Base-by-base conservation (phyloP, 1,139 yeast species). In the Yamadazyma atmosphaerica region DNA sequence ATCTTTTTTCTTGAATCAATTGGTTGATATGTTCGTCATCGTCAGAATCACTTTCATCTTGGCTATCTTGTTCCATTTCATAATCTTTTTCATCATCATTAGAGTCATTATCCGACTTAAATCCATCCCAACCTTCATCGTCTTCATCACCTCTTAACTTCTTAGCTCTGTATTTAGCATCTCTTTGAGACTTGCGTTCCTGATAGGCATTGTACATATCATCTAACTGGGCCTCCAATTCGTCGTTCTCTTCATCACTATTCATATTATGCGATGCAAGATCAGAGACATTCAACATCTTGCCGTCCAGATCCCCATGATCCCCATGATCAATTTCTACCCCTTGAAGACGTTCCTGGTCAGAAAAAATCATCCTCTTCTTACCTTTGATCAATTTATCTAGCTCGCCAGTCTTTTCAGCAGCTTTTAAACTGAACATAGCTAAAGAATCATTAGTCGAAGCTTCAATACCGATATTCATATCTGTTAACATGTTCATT, bases 401-500 rank as follows among this genome's bases (percentile, higher is more conserved):
- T 40, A 89, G 65, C 49, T 85, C 79, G 29, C 97, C 97, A 2
- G 95, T 83, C 58, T 84, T 86, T 60, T 86, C 88, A 2, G 97
- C 96, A 14, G 78, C 65, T 54, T 82, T 84, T 58, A 92, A 73
- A 56, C 83, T 87, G 67, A 92, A 92, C 44, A 90, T 68, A 1
- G 94, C 77, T 42, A 87, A 95, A 33, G 85, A 74, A 37, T 95
- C 96, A 40, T 77, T 66, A 39, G 77, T 78, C n/a, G 88, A 92
- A 14, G 96, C 96, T 60, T 92, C 98, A 34, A 88, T 72, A 74
- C 98, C 98, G 49, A 92, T 82, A 55, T 88, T 95, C 72, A 79
- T 80, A 55, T 95, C 96, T 2, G 96, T 86, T 44, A 86, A 72
- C 97, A 92, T 90, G 59, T 87, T 88, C 94, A 92, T 85, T 65